A percentile compares a stretch with the other conserved stretches of the same genome.
These are phyloP conservation scores for Akanthomyces dipterigenus DNA, from an alignment of 2,329 filamentous ascomycete species.

Conservation along the genomic window DNA sequence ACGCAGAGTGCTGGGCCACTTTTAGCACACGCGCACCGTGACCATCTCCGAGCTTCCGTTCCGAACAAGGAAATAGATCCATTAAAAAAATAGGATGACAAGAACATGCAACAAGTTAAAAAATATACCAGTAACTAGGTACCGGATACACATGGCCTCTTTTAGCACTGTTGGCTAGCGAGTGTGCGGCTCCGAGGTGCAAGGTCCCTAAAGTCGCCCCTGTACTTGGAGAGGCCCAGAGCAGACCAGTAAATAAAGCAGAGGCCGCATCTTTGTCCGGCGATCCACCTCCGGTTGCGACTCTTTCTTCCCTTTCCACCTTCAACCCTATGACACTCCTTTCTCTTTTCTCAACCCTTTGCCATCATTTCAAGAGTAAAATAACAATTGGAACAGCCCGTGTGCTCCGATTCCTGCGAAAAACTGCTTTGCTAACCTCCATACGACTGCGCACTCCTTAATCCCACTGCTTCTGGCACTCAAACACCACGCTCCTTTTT, in stretches of 20 bases:
- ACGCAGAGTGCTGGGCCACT: not conserved
- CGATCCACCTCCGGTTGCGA: not conserved
- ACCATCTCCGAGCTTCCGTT: conserved; percentile 8
- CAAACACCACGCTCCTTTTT: conserved; percentile 1
- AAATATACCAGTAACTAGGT: no score
- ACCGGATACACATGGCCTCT: no score
- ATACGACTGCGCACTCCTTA: not conserved
- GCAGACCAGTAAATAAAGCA: no score
- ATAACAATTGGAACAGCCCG: not conserved
- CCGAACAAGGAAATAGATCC: conserved; percentile 3
- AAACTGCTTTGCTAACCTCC: not conserved
- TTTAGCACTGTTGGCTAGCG: not conserved
- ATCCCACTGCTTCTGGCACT: not conserved
- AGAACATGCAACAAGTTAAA: not conserved
- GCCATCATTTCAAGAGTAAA: not conserved
- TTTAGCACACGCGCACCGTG: not conserved
- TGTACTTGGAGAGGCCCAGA: not conserved
- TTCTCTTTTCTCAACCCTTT: not conserved
- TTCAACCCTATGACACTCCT: not conserved
- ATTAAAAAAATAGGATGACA: not conserved
- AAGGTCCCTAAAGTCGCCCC: not conserved
- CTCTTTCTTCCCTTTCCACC: not conserved
- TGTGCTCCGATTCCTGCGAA: not conserved
- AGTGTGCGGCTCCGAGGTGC: no score
- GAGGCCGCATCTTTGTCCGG: not conserved